Percentiles rank a stretch among this genome's conserved stretches.
Conservation (phyloP, 2,329 filamentous ascomycete species). For the Chaetomiaceae sp. region DNA sequence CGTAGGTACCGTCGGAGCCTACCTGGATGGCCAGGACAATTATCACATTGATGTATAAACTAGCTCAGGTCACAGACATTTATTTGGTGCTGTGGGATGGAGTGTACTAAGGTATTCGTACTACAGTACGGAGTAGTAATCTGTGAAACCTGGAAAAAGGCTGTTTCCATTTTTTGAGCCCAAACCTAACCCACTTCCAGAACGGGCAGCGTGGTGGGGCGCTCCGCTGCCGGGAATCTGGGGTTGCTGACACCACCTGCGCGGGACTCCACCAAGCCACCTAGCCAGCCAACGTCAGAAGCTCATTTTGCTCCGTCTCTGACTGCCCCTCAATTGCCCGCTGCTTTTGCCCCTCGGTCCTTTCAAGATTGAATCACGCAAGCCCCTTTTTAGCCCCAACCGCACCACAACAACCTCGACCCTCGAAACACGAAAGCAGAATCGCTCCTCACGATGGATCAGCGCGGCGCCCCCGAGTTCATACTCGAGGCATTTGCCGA, state of each 20-base stretch:
- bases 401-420: neutral
- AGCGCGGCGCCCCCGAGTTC: conserved; percentile 70
- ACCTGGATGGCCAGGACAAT: no score
- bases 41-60: no score
- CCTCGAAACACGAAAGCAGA: neutral
- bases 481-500: conserved; percentile 92
- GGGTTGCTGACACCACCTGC: neutral
- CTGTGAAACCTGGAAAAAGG: no score
- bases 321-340: conserved; percentile 14
- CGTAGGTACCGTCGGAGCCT: no score
- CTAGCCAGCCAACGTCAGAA: conserved; percentile 11
- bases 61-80: no score
- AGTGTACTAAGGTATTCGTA: no score
- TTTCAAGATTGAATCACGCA: neutral
- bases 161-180: no score
- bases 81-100: no score
- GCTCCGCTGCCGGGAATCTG: neutral
- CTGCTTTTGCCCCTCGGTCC: neutral
- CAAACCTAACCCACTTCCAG: no score
- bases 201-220: no score
- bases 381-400: no score
- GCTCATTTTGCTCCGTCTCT: conserved; percentile 4
- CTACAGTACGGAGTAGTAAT: no score
- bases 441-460: conserved; percentile 38
- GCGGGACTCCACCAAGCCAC: neutral